A percentile compares a stretch with the other conserved stretches of the same genome.
Evolutionary conservation across 768 basidiomycete genomes (phyloP).

Genomic region (Cystobasidium tubakii): DNA sequence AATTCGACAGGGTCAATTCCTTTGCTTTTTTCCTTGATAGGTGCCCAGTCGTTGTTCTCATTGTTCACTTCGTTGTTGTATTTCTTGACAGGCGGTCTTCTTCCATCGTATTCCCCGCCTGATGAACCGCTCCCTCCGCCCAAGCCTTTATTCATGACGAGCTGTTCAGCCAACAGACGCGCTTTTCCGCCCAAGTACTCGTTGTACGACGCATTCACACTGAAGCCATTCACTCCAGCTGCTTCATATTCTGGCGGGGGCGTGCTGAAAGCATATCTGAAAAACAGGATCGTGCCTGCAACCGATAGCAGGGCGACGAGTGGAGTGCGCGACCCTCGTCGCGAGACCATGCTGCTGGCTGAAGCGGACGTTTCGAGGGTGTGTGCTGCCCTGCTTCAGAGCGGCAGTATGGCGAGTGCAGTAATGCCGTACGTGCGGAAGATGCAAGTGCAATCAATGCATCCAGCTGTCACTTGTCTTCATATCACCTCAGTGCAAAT

Average conservation of each 20-base stretch:
- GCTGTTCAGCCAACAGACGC: constrained; percentile 12
- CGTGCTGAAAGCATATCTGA: constrained; percentile 18
- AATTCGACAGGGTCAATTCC: constrained; percentile 12
- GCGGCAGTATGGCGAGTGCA: background rate
- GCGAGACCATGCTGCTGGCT: constrained; percentile 4
- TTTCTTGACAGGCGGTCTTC: constrained; percentile 3
- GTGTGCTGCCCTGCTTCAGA: background rate
- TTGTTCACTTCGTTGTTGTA: constrained; percentile 3
- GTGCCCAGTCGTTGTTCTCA: constrained; percentile 1
- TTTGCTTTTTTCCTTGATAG: background rate
- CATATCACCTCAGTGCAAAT: background rate
- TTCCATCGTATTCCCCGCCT: background rate
- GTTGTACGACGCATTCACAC: background rate
- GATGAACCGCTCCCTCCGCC: background rate
- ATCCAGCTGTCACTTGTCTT: background rate
- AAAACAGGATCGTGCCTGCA: constrained; percentile 8
- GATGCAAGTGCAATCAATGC: background rate
- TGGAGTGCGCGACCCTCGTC: constrained; percentile 14
- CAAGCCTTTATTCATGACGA: background rate
- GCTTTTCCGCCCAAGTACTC: constrained; percentile 15
- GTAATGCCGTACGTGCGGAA: background rate
- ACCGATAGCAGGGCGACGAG: constrained; percentile 23
- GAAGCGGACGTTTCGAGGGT: background rate
- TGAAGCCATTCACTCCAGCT: constrained; percentile 5
- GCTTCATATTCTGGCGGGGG: background rate